phyloP scores from a whole-genome alignment of 176 grass and related monocot species.

The Carex cristatella region DNA sequence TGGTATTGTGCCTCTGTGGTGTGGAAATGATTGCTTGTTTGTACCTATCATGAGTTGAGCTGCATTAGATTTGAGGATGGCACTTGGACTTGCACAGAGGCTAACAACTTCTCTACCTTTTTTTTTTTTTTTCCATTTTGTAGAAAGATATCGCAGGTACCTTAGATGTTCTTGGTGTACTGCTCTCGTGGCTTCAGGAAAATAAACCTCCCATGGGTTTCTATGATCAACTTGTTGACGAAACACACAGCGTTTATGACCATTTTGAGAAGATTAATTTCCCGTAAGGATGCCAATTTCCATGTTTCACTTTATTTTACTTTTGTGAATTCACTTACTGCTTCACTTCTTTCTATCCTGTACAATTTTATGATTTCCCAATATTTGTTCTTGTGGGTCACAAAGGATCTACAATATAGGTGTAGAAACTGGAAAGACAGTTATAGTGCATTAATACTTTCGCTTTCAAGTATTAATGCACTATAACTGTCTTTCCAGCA shows the following conservation, averaged over 20 bases:
- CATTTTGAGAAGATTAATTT: conserved; percentile 6
- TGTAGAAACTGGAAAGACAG: background rate
- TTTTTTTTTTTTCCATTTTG: conserved; percentile 11
- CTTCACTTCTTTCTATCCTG: background rate
- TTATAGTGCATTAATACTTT: background rate
- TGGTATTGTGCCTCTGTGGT: background rate
- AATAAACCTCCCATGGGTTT: background rate
- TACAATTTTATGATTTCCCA: too few species aligned
- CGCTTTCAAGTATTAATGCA: too few species aligned
- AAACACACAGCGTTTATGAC: conserved; percentile 1
- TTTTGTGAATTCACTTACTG: background rate
- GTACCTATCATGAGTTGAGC: background rate
- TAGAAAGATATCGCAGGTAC: conserved; percentile 23
- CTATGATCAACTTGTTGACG: conserved; percentile 17
- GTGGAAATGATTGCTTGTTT: background rate
- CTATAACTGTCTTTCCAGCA: background rate
- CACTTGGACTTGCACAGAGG: background rate
- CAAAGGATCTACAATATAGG: background rate
- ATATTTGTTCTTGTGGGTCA: background rate
- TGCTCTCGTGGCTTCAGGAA: conserved; percentile 15
- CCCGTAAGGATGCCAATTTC: conserved; percentile 17
- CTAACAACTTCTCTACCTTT: background rate
- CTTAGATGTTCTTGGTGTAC: conserved; percentile 16
- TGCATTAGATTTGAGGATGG: background rate
- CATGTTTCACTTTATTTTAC: background rate